Evolutionary conservation across 768 basidiomycete species (phyloP).

Genomic region (Auricularia sp.): DNA sequence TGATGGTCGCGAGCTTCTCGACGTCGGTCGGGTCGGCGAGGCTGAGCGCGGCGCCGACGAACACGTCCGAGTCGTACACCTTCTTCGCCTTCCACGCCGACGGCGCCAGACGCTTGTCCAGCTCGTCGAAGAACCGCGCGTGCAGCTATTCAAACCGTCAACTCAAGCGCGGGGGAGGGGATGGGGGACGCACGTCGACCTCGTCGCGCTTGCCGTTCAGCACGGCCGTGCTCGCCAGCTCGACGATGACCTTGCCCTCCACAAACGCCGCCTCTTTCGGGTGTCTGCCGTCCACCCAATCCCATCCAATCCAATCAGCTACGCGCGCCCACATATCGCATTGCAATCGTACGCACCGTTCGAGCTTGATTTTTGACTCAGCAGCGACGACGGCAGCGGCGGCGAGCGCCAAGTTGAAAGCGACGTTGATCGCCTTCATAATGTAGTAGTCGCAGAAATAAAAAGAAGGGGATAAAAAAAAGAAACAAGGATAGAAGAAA

Average conservation of each 20-base stretch:
- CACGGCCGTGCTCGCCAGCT: background rate
- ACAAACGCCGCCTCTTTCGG: background rate
- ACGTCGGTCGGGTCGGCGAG: background rate
- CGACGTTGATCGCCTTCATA: too few relatives aligned
- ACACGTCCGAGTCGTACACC: background rate
- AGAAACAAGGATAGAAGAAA: too few relatives aligned
- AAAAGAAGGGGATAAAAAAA: too few relatives aligned
- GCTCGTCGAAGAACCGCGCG: conserved; percentile 1
- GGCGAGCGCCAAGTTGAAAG: too few relatives aligned
- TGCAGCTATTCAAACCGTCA: background rate
- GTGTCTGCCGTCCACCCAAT: too few relatives aligned
- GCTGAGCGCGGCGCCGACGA: background rate
- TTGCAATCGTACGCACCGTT: too few relatives aligned
- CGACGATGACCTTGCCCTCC: background rate
- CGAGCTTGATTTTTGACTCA: too few relatives aligned
- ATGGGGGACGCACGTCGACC: background rate
- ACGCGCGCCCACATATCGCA: too few relatives aligned
- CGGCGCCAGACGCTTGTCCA: background rate
- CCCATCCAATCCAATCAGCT: too few relatives aligned
- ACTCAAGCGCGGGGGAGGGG: too few relatives aligned
- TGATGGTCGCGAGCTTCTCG: conserved; percentile 16
- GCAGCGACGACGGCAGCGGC: too few relatives aligned
- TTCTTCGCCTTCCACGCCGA: background rate
- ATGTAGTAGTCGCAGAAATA: too few relatives aligned
- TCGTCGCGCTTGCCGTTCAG: background rate